These are phyloP conservation scores for Podospora conica DNA, from an alignment of 495 filamentous ascomycete species.

Conservation along the genomic window DNA sequence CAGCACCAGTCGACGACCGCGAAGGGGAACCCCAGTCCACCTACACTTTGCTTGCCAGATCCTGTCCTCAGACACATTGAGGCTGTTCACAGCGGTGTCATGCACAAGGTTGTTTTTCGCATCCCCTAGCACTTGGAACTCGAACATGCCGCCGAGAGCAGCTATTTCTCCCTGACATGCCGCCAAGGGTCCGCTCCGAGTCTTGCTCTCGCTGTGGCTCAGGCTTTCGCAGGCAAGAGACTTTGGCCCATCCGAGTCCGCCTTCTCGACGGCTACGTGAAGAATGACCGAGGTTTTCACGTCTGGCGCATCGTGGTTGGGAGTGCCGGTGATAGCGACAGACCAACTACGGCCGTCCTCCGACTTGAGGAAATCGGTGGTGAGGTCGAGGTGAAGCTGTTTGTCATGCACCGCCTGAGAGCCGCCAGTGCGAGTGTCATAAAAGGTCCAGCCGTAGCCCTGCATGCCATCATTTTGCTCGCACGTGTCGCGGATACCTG, in stretches of 20 bases:
- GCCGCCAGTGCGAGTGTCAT: slow-evolving; percentile 77
- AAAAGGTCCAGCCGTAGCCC: slow-evolving; percentile 92
- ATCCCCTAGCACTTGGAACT: slow-evolving; percentile 14
- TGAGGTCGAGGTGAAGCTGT: slow-evolving; percentile 75
- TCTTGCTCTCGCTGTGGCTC: slow-evolving; percentile 57
- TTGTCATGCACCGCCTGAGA: slow-evolving; percentile 80
- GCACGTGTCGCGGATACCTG: slow-evolving; percentile 85
- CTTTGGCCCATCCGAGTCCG: slow-evolving; percentile 53
- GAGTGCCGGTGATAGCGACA: slow-evolving; percentile 70
- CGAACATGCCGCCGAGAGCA: slow-evolving; percentile 11
- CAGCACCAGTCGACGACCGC: background rate
- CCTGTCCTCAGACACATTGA: slow-evolving; percentile 11
- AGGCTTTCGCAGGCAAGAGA: slow-evolving; percentile 43
- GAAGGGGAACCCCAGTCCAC: background rate
- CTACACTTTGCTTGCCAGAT: slow-evolving; percentile 20
- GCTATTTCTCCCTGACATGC: slow-evolving; percentile 3
- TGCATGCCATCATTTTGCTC: slow-evolving; percentile 87
- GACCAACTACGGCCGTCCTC: slow-evolving; percentile 82
- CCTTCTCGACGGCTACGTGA: slow-evolving; percentile 63
- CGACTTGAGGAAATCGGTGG: slow-evolving; percentile 81
- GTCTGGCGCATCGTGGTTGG: slow-evolving; percentile 54
- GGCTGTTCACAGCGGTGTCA: slow-evolving; percentile 9
- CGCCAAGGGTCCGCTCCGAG: slow-evolving; percentile 53
- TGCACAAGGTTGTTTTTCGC: slow-evolving; percentile 41
- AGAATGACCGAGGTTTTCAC: slow-evolving; percentile 74